Evolutionary conservation across 1,284 basidiomycete species (phyloP).

Genomic region (Trichosporon sp.): DNA sequence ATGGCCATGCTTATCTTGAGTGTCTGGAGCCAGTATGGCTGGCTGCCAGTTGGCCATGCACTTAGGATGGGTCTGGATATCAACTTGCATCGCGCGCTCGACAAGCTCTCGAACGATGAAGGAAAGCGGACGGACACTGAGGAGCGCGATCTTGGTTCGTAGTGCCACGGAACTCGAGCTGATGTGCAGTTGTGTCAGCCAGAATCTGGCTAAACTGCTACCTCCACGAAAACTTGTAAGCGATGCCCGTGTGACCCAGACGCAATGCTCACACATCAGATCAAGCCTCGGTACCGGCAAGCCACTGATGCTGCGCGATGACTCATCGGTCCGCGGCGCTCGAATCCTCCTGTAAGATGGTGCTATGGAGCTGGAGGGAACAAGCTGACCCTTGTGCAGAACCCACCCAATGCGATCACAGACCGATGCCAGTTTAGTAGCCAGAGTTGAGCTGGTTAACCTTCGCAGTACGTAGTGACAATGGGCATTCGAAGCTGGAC

Average conservation of each 20-base stretch:
- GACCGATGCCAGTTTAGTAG: conserved; percentile 80
- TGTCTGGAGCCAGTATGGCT: conserved; percentile 89
- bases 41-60: conserved; percentile 80
- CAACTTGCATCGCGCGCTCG: conserved; percentile 80
- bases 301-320: conserved; percentile 81
- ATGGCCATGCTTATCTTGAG: conserved; percentile 89
- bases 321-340: conserved; percentile 77
- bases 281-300: conserved; percentile 86
- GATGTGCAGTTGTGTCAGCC: conserved; percentile 69
- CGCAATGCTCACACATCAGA: conserved; percentile 50
- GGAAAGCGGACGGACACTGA: conserved; percentile 68
- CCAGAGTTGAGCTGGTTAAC: conserved; percentile 82
- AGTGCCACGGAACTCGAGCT: conserved; percentile 11
- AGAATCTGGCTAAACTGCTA: conserved; percentile 91
- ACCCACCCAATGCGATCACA: conserved; percentile 76
- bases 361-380: background rate
- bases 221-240: conserved; percentile 46
- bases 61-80: conserved; percentile 92
- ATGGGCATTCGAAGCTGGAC: background rate
- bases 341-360: conserved; percentile 63
- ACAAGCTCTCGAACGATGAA: conserved; percentile 63
- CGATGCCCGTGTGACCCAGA: background rate
- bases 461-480: conserved; percentile 50
- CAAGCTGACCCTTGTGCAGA: conserved; percentile 20
- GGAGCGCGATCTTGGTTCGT: conserved; percentile 74